Evolutionary conservation across 1,139 yeast genomes (phyloP).

Genomic region (Kodamaea plutei): DNA sequence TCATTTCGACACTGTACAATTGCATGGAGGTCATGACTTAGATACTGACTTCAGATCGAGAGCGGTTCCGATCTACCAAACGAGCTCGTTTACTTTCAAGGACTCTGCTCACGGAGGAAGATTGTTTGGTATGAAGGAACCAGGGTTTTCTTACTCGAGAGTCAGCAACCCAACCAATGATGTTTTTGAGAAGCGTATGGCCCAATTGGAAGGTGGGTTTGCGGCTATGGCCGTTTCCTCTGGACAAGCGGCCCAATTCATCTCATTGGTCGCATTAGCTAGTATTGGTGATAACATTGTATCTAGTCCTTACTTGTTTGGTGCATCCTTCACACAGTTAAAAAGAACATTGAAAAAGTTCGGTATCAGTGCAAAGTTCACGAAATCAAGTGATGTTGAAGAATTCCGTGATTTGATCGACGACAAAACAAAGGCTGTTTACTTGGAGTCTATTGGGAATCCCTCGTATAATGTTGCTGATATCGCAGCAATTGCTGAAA

Average conservation of each 20-base stretch:
- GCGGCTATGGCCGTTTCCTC: conserved; percentile 90
- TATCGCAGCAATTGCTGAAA: conserved; percentile 66
- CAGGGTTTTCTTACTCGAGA: conserved; percentile 85
- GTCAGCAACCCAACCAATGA: conserved; percentile 90
- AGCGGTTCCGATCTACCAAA: conserved; percentile 88
- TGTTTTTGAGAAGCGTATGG: conserved; percentile 85
- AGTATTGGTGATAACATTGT: conserved; percentile 86
- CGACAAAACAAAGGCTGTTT: conserved; percentile 82
- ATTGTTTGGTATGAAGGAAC: conserved; percentile 75
- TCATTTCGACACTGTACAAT: conserved; percentile 85
- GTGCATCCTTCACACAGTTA: conserved; percentile 95
- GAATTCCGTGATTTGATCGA: conserved; percentile 74
- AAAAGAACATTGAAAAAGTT: conserved; percentile 85
- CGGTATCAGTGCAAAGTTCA: conserved; percentile 83
- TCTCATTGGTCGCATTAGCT: conserved; percentile 81
- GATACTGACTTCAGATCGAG: conserved; percentile 53
- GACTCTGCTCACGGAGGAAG: conserved; percentile 91
- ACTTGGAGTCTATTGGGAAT: conserved; percentile 88
- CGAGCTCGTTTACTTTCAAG: conserved; percentile 79
- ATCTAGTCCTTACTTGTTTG: conserved; percentile 84
- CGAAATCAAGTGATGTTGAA: conserved; percentile 67
- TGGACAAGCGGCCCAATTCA: conserved; percentile 92
- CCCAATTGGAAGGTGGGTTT: conserved; percentile 89
- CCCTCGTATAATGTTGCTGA: conserved; percentile 93
- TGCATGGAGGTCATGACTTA: conserved; percentile 84